Percentiles rank a stretch among this genome's conserved stretches.
phyloP scores from a whole-genome alignment of 805 yeast genomes.

The Myxozyma kluyveri region DNA sequence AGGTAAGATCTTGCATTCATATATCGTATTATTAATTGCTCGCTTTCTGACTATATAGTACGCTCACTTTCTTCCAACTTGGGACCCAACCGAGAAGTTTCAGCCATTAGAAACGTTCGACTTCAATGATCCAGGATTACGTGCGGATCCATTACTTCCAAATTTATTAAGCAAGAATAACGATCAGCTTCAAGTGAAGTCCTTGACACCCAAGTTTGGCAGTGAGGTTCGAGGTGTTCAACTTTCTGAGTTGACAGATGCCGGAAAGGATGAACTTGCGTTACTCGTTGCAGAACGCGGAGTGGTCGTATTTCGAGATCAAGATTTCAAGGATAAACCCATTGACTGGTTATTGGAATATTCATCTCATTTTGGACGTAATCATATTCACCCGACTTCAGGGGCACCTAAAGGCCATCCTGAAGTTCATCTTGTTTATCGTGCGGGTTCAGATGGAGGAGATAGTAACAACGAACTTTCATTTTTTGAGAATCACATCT shows the following conservation, averaged over 20 bases:
- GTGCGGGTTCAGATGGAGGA: slow-evolving; percentile 46
- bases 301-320: slow-evolving; percentile 63
- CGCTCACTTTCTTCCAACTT: slow-evolving; percentile 54
- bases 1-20: neutral
- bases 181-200: slow-evolving; percentile 32
- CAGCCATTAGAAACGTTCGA: slow-evolving; percentile 55
- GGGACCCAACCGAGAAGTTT: slow-evolving; percentile 56
- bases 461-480: slow-evolving; percentile 12
- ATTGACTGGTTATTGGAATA: slow-evolving; percentile 41
- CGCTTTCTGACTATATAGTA: too few relatives aligned
- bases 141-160: slow-evolving; percentile 55
- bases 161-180: slow-evolving; percentile 46
- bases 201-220: slow-evolving; percentile 69
- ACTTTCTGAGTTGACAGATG: slow-evolving; percentile 49
- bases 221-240: slow-evolving; percentile 61
- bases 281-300: slow-evolving; percentile 66
- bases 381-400: slow-evolving; percentile 70
- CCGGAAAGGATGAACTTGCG: slow-evolving; percentile 64
- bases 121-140: slow-evolving; percentile 57
- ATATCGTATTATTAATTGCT: neutral
- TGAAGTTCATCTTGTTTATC: slow-evolving; percentile 60
- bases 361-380: slow-evolving; percentile 64
- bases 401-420: slow-evolving; percentile 63
- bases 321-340: slow-evolving; percentile 51
- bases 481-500: slow-evolving; percentile 25